Base-by-base conservation (phyloP, 371 early-diverging fungal genomes). In the Mortierella sp. region DNA sequence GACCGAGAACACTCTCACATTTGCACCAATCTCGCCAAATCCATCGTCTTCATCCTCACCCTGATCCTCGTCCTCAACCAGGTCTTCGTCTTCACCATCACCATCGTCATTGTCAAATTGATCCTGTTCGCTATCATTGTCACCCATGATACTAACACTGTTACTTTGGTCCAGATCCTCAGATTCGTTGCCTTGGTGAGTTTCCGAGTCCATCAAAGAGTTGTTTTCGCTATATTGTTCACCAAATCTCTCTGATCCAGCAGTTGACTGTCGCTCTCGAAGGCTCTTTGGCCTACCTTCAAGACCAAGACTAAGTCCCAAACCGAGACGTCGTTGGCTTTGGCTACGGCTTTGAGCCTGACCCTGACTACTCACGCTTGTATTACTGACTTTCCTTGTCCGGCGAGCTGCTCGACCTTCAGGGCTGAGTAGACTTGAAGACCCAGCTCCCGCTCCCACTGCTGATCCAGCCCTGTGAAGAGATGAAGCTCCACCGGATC, bases 1-100 rank as follows among this genome's bases (percentile, higher is more conserved):
- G 57, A 83, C 83, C 18, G 83, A 76, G 68, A 67, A 83, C 26
- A 83, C 83, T 6, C 67, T 70, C 12, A 83, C 77, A 39, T 83
- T 59, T 11, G 68, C 77, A 11, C 68, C 66, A 9, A 24, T 47
- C 4, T 67, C 40, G 3, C 65, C 72, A 52, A 8, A 24, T 18
- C 62, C 68, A 10, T 68, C 72, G 10, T 68, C 66, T 2, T 52
- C 70, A 1, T 68, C 73, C 5, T 47, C 70, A 5, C 49, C 64
- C 12, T 75, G 72, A 30, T 52, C 54, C 0, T 62, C 69, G 12
- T 69, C 52, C 1, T 70, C 64, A 9, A 49, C 37, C 5, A 32
- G 30, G 22, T 47, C 54, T 30, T 64, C 67, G 20, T 62, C 60
- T 1, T 72, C 49, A 12, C 62, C 63, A 12, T 72, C 49, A n/a